Conservation (phyloP, 164 flowering plant species). For the Piper longum region DNA sequence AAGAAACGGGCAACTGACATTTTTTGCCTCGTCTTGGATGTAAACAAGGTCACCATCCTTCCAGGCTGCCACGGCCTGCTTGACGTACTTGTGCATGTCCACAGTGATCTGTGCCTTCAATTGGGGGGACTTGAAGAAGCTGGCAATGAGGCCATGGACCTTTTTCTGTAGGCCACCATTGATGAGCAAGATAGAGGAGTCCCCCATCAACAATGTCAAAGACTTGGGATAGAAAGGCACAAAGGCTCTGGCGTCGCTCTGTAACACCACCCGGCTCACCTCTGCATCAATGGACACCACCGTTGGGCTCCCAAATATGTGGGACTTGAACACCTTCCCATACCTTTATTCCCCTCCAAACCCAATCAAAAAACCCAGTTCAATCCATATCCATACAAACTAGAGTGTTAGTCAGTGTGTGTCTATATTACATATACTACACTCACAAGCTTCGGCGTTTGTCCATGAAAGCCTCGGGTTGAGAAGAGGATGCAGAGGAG, state of each 20-base stretch:
- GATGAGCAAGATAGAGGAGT: slow-evolving; percentile 69
- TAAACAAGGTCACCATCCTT: slow-evolving; percentile 38
- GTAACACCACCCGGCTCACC: slow-evolving; percentile 57
- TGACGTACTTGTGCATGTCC: slow-evolving; percentile 59
- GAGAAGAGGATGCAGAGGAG: slow-evolving; percentile 64
- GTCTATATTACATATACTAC: neutral
- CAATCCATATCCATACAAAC: neutral
- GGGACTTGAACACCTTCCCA: slow-evolving; percentile 95
- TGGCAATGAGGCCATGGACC: slow-evolving; percentile 74
- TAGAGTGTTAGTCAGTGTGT: neutral
- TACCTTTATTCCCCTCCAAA: slow-evolving; percentile 33
- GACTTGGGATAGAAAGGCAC: slow-evolving; percentile 86
- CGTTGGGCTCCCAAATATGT: slow-evolving; percentile 73
- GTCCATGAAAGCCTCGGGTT: slow-evolving; percentile 80
- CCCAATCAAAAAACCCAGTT: neutral
- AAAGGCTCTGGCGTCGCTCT: slow-evolving; percentile 61
- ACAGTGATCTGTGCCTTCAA: slow-evolving; percentile 68
- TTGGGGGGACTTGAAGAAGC: slow-evolving; percentile 66
- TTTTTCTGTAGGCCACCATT: slow-evolving; percentile 74
- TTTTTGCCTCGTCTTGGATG: slow-evolving; percentile 77
- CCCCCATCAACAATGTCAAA: slow-evolving; percentile 79
- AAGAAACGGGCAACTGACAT: slow-evolving; percentile 24
- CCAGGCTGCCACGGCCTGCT: slow-evolving; percentile 54
- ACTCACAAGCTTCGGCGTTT: slow-evolving; percentile 67
- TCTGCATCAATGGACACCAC: slow-evolving; percentile 87